phyloP scores from a whole-genome alignment of 2,329 filamentous ascomycete genomes.

The Colletotrichum sojae region DNA sequence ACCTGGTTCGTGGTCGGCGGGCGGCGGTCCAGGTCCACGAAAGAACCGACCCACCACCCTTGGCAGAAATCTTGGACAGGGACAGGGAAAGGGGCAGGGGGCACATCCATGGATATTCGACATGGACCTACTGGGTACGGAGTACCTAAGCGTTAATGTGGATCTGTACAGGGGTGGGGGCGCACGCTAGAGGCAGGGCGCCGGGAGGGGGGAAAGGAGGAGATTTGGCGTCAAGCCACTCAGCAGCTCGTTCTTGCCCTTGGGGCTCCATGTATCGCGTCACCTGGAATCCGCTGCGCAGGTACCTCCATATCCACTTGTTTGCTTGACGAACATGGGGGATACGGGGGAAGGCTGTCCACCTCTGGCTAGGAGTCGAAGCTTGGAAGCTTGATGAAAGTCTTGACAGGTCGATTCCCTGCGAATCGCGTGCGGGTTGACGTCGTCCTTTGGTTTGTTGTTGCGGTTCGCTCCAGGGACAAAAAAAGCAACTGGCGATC shows the following conservation, averaged over 20 bases:
- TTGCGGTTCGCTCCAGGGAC: neutral
- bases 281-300: no score
- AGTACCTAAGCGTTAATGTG: neutral
- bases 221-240: slow-evolving; percentile 40
- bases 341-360: neutral
- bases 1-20: slow-evolving; percentile 26
- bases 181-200: no score
- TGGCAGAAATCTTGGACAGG: slow-evolving; percentile 22
- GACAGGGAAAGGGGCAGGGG: neutral
- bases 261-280: no score
- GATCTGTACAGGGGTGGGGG: slow-evolving; percentile 20
- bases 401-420: slow-evolving; percentile 11
- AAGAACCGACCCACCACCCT: slow-evolving; percentile 6
- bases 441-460: slow-evolving; percentile 12
- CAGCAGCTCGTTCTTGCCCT: slow-evolving; percentile 7
- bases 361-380: neutral
- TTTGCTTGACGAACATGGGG: slow-evolving; percentile 13
- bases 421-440: slow-evolving; percentile 17
- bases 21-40: slow-evolving; percentile 9
- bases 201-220: slow-evolving; percentile 32
- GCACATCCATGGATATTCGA: neutral
- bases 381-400: neutral
- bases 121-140: neutral
- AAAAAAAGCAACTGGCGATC: neutral
- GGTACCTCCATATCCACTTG: neutral